Percentiles rank a stretch among this genome's conserved stretches.
Conservation (phyloP, 306 rosid genomes). For the Boehmeria nivea region DNA sequence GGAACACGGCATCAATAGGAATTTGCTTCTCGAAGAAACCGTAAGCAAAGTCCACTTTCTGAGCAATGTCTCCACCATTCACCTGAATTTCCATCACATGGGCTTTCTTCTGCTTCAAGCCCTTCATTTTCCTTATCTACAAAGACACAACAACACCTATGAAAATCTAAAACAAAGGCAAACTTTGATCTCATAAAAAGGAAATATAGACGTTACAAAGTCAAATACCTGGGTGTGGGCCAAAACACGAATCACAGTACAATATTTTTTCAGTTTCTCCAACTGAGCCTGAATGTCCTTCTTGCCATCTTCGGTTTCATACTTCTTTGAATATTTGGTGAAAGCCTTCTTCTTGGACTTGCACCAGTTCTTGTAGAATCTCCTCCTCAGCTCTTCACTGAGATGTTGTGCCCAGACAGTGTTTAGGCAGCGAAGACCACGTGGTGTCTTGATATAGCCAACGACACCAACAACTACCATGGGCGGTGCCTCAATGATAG, state of each 20-base stretch:
- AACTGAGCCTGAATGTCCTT: conserved; percentile 16
- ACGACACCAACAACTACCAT: conserved; percentile 16
- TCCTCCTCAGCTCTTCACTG: conserved; percentile 15
- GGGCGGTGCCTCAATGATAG: conserved; percentile 10
- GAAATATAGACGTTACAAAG: too few relatives aligned
- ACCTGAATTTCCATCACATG: conserved; percentile 16
- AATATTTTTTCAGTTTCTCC: conserved; percentile 9
- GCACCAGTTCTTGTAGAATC: conserved; percentile 20
- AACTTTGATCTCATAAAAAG: background rate
- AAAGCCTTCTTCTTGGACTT: conserved; percentile 21
- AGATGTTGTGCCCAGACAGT: conserved; percentile 18
- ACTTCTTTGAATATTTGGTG: conserved; percentile 4
- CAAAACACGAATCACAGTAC: conserved; percentile 11
- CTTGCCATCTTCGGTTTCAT: conserved; percentile 11
- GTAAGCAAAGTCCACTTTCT: conserved; percentile 15
- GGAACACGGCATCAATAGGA: conserved; percentile 12
- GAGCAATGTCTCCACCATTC: conserved; percentile 8
- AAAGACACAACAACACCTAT: background rate
- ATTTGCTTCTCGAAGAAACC: conserved; percentile 16
- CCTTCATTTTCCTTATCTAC: conserved; percentile 11
- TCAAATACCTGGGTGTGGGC: conserved; percentile 13
- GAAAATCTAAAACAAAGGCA: too few relatives aligned
- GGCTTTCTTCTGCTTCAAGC: conserved; percentile 19
- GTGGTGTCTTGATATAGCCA: conserved; percentile 16
- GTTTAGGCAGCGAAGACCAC: conserved; percentile 9